Evolutionary conservation across 345 rosid species (phyloP).

Genomic region (Sisymbrium irio): DNA sequence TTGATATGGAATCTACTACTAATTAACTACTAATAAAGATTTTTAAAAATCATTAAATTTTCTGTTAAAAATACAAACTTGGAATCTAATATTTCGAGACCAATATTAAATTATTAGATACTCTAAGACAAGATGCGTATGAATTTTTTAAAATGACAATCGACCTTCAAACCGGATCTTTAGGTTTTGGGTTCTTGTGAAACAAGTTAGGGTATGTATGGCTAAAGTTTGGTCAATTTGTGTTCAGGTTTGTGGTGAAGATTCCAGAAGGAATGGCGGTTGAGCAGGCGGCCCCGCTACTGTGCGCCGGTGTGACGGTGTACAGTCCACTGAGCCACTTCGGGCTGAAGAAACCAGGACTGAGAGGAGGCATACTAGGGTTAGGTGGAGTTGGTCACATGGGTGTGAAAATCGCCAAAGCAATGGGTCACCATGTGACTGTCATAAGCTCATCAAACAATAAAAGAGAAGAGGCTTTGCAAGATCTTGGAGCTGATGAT

Average conservation of each 20-base stretch:
- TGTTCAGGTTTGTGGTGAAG: constrained; percentile 69
- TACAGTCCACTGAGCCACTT: constrained; percentile 89
- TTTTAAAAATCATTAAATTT: background rate
- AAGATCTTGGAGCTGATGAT: constrained; percentile 83
- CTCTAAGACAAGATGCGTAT: background rate
- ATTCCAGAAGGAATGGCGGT: constrained; percentile 82
- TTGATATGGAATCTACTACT: background rate
- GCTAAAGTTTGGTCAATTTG: background rate
- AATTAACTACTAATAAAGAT: background rate
- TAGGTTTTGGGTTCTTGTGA: constrained; percentile 17
- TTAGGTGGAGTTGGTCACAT: constrained; percentile 98
- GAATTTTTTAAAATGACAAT: no score
- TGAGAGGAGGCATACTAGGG: constrained; percentile 83
- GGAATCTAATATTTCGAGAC: background rate
- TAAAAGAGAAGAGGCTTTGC: constrained; percentile 78
- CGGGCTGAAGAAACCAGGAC: constrained; percentile 57
- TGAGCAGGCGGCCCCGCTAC: constrained; percentile 85
- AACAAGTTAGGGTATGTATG: background rate
- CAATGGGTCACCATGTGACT: constrained; percentile 92
- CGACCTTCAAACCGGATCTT: no score
- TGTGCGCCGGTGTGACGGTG: constrained; percentile 87
- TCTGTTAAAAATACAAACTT: background rate
- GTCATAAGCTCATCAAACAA: constrained; percentile 92
- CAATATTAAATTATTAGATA: background rate
- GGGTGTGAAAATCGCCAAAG: constrained; percentile 95